phyloP scores from a whole-genome alignment of 768 basidiomycete species.

The Termitomyces sp. region DNA sequence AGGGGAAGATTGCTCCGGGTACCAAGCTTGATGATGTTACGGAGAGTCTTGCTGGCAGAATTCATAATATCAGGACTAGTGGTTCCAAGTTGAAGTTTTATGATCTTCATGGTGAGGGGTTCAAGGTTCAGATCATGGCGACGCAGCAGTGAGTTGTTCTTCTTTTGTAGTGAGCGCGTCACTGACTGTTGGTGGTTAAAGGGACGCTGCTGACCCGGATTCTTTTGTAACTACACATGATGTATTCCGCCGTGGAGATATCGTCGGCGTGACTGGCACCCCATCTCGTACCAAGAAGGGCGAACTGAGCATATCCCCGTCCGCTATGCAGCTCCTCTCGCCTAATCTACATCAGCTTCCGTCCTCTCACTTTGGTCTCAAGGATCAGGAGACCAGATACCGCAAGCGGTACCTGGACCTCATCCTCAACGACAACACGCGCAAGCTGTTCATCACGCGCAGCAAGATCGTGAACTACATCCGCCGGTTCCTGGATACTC shows the following conservation, averaged over 20 bases:
- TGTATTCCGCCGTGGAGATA: constrained; percentile 91
- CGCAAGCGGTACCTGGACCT: constrained; percentile 98
- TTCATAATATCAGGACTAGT: constrained; percentile 83
- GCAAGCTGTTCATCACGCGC: constrained; percentile 87
- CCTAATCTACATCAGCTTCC: constrained; percentile 97
- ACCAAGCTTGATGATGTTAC: constrained; percentile 50
- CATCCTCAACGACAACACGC: constrained; percentile 86
- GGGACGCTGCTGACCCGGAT: constrained; percentile 60
- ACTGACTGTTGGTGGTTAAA: constrained; percentile 15
- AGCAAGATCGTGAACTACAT: constrained; percentile 90
- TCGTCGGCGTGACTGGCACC: constrained; percentile 86
- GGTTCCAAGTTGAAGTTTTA: constrained; percentile 89
- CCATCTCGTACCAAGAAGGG: constrained; percentile 94
- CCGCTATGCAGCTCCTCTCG: constrained; percentile 79
- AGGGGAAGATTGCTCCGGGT: constrained; percentile 66
- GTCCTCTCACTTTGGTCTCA: constrained; percentile 86
- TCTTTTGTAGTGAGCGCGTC: constrained; percentile 6
- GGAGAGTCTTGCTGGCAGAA: constrained; percentile 81
- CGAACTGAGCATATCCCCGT: constrained; percentile 86
- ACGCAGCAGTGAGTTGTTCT: constrained; percentile 53
- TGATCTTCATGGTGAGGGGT: constrained; percentile 88
- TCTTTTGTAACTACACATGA: constrained; percentile 71
- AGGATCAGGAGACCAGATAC: constrained; percentile 97
- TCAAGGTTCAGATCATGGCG: constrained; percentile 94
- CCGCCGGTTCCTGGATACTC: constrained; percentile 81